These are phyloP conservation scores for Fusarium aywerte DNA, from an alignment of 2,329 filamentous ascomycete genomes.

Conservation along the genomic window DNA sequence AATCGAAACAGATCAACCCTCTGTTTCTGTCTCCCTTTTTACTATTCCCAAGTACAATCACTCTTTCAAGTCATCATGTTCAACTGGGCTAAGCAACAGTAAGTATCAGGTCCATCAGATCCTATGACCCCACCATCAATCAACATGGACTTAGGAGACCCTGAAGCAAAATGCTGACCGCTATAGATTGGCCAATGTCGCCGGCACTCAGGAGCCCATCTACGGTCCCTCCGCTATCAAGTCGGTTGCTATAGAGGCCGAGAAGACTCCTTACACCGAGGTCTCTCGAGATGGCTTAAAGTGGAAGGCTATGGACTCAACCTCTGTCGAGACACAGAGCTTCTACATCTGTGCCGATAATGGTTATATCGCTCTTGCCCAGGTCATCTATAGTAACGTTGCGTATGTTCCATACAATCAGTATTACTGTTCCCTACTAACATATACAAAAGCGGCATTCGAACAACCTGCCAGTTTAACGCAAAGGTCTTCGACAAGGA, in stretches of 20 bases:
- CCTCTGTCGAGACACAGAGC: conserved; percentile 91
- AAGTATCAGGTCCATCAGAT: conserved; percentile 52
- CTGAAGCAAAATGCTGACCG: conserved; percentile 35
- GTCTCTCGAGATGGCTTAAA: conserved; percentile 80
- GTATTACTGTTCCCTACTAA: conserved; percentile 20
- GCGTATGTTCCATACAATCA: conserved; percentile 67
- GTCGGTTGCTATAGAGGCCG: conserved; percentile 83
- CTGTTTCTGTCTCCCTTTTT: conserved; percentile 1
- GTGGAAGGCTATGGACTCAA: conserved; percentile 85
- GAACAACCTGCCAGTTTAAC: conserved; percentile 93
- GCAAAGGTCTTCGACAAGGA: conserved; percentile 88
- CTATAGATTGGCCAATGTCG: conserved; percentile 77
- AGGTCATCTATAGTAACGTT: conserved; percentile 98
- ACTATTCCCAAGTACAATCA: neutral
- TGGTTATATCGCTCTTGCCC: conserved; percentile 80
- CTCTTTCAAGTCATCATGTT: conserved; percentile 69
- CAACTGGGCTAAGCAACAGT: conserved; percentile 96
- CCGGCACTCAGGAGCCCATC: conserved; percentile 95
- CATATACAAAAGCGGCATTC: conserved; percentile 74
- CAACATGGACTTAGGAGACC: conserved; percentile 10
- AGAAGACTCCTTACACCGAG: conserved; percentile 82
- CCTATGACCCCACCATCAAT: conserved; percentile 21
- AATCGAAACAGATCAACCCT: conserved; percentile 8
- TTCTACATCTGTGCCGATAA: conserved; percentile 89
- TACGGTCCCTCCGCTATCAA: conserved; percentile 91